These are phyloP conservation scores for Fusarium sp. DNA, from an alignment of 2,329 filamentous ascomycete genomes.

Conservation along the genomic window DNA sequence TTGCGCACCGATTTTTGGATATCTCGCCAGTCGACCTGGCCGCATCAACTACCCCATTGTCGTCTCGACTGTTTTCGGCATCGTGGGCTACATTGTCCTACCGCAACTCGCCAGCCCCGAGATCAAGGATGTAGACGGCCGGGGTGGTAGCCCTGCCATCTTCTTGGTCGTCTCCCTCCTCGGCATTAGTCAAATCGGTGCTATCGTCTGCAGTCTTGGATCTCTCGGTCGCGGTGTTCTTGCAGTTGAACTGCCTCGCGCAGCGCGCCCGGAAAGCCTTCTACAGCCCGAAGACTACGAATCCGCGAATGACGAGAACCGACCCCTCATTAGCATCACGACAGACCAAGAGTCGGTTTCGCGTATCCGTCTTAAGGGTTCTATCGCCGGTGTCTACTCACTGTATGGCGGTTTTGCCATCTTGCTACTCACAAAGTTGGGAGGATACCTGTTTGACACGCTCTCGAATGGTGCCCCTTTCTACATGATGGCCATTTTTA, in stretches of 20 bases:
- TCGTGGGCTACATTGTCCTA: constrained; percentile 81
- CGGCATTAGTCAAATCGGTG: constrained; percentile 93
- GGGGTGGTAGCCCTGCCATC: constrained; percentile 74
- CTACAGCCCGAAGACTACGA: constrained; percentile 54
- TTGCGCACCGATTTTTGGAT: constrained; percentile 88
- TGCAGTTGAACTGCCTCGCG: constrained; percentile 55
- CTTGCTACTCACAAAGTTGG: constrained; percentile 88
- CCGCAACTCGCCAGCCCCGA: constrained; percentile 83
- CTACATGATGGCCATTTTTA: constrained; percentile 93
- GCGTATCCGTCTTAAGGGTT: constrained; percentile 80
- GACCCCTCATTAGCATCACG: constrained; percentile 52
- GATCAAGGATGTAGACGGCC: constrained; percentile 69
- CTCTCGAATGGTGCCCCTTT: constrained; percentile 83
- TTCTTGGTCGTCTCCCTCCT: constrained; percentile 83
- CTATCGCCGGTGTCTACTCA: constrained; percentile 93
- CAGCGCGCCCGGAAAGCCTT: constrained; percentile 38
- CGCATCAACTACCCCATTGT: constrained; percentile 80
- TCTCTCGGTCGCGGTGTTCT: constrained; percentile 85
- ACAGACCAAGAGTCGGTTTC: constrained; percentile 53
- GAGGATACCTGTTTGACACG: constrained; percentile 85
- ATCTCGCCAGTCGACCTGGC: constrained; percentile 75
- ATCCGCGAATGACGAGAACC: constrained; percentile 53
- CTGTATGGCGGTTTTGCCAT: constrained; percentile 92
- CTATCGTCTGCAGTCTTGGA: constrained; percentile 95
- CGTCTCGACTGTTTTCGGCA: constrained; percentile 75